Conservation (phyloP, 225 moss, liverwort and hornwort genomes). For the Antitrichia curtipendula region DNA sequence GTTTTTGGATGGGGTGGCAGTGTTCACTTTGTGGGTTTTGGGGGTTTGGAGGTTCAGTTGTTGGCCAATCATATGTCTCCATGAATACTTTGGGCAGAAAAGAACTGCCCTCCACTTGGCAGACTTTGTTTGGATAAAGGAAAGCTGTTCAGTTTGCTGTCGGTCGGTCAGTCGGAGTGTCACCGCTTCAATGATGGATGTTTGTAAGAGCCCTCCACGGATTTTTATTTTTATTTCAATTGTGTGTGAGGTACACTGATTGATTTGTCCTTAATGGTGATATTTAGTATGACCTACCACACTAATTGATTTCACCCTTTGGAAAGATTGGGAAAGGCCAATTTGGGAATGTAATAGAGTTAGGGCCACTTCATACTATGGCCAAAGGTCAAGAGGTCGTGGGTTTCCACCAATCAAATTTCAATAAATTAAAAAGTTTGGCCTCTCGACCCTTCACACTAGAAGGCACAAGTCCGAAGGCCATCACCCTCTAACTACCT, state of each 20-base stretch:
- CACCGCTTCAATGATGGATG: background rate
- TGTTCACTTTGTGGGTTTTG: background rate
- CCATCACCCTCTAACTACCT: no score
- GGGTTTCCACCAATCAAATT: no score
- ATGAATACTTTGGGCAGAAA: background rate
- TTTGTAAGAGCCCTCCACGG: background rate
- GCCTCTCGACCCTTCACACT: no score
- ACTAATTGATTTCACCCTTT: no score
- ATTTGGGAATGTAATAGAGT: no score
- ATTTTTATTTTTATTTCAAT: background rate
- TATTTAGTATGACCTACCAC: background rate
- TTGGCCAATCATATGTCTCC: background rate
- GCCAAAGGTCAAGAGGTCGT: no score
- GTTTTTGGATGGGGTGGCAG: background rate
- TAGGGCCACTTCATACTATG: no score
- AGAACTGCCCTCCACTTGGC: background rate
- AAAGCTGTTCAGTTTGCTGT: no score
- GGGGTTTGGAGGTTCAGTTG: background rate
- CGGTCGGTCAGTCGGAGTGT: background rate
- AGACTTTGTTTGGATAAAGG: background rate
- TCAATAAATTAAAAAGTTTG: no score
- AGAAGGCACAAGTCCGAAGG: no score
- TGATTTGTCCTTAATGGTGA: background rate
- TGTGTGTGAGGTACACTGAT: background rate
- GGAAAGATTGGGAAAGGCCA: no score